Base-by-base conservation (phyloP, 2,329 filamentous ascomycete species). In the Fusarium solani-melongenae region DNA sequence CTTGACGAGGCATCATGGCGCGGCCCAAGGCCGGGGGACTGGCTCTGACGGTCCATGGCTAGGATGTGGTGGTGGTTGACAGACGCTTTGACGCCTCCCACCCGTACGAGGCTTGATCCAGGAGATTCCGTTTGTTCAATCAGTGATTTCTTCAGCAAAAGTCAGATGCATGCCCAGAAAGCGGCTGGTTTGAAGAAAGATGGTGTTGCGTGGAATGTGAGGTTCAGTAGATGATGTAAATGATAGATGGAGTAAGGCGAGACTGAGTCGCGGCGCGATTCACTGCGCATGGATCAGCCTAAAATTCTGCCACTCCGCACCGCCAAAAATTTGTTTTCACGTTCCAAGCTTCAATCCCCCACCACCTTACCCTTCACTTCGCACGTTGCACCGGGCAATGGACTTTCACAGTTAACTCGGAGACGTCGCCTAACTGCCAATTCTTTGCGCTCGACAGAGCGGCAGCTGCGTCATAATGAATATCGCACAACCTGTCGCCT, bases 401-500 rank as follows among this genome's bases (percentile, higher is more conserved):
- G 76, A 69, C 66, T 75, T 69, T 31, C 38, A 49, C 65, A 71
- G 57, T 76, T 77, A 71, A 75, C 62, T 56, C 66, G 57, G 72
- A 68, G 67, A 77, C 71, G 64, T 73, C 70, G 72, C 68, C 74
- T 63, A 72, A 73, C 71, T 70, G 66, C 67, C 67, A 77, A 71
- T 69, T 65, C 56, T 55, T 56, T 62, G 55, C 67, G 64, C 69
- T 62, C 66, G 63, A 67, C 55, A 62, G 67, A 70, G 70, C 65
- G 72, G 49, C 62, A 71, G 56, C 59, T 68, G 66, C 57, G 24
- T 58, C 76, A 83, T 78, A 75, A 92, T 92, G 91, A 93, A 93
- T 81, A 90, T 92, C 78, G 91, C 93, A 71, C 93, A 95, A 80
- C 95, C 96, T 51, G 90, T 98, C 72, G 89, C 93, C 74, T 97